Evolutionary conservation across 2,329 filamentous ascomycete species (phyloP).

Genomic region (Exserohilum turcica): DNA sequence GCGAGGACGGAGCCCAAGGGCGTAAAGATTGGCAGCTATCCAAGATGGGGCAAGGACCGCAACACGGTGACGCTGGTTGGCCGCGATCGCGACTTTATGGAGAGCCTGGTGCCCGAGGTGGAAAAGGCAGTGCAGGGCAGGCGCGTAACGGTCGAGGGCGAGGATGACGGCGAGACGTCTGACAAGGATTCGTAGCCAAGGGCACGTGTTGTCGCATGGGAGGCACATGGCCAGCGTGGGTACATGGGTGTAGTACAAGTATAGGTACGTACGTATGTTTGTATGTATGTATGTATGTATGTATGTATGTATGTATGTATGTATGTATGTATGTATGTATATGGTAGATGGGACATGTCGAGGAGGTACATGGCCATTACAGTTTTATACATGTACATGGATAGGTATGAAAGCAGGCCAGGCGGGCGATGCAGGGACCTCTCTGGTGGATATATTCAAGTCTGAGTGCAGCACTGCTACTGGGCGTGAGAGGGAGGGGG

Average conservation of each 20-base stretch:
- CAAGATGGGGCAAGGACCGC: constrained; percentile 81
- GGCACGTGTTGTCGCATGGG: not conserved
- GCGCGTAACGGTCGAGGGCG: constrained; percentile 71
- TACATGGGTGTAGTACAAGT: not conserved
- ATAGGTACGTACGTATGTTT: not conserved
- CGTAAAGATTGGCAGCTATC: constrained; percentile 95
- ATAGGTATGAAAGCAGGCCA: not conserved
- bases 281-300: not conserved
- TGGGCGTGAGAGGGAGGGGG: too few species aligned
- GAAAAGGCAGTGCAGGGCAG: constrained; percentile 75
- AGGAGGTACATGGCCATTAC: too few species aligned
- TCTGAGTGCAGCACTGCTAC: constrained; percentile 2
- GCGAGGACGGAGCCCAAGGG: constrained; percentile 73
- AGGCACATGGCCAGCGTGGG: constrained; percentile 1
- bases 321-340: too few species aligned
- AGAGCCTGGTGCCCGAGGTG: constrained; percentile 78
- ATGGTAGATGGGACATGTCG: too few species aligned
- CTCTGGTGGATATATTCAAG: constrained; percentile 27
- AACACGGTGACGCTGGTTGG: constrained; percentile 91
- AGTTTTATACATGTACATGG: too few species aligned
- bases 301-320: too few species aligned
- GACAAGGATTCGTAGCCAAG: constrained; percentile 46
- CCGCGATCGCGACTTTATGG: constrained; percentile 75
- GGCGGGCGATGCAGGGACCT: constrained; percentile 12
- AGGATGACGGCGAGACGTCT: constrained; percentile 51